Evolutionary conservation across 2,329 filamentous ascomycete genomes (phyloP), one percentile per base, ranked within the genome.

Genomic region (Trichoderma sp.): DNA sequence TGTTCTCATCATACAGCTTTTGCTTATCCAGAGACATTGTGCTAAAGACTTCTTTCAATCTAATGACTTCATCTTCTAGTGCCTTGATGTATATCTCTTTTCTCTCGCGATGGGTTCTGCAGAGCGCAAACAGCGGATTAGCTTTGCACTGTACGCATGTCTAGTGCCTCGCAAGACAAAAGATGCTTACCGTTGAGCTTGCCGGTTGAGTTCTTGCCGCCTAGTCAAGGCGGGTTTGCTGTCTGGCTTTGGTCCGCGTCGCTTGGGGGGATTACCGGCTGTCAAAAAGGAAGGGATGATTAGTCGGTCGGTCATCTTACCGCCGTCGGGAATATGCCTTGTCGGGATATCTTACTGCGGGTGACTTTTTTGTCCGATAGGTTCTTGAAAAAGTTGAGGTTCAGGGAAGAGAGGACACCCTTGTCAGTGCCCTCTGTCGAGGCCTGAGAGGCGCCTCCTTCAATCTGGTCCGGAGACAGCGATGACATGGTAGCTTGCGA

Each of bases 71-170:
- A 76, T 95, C 90, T 80, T 99, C 96, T 18, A 98, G 87, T 13
- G 92, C 89, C 79, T 96, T 96, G 83, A 97, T 96, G 79, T 98
- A 98, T 75, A 94, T 87, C 81, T 98, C 96, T 79, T 98, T 98
- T 73, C 96, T 89, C 81, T 98, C 96, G 68, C 96, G 93, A 80
- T 99, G 96, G 21, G 96, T 98, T 77, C 96, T 97, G 46, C 6
- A 55, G 18, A 61, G 16, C 21, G 37, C 10, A 54, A 5, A 32
- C 43, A 34, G 52, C 69, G 59, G 8, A n/a, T 66, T 56, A 58
- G 52, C 32, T 34, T 56, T 58, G 51, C 24, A 26, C 26, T 14
- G 28, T 30, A 8, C 26, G 51, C 14, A 26, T 43, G 51, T 28
- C 51, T 54, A 13, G 10, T 26, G 24, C 21, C 24, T 54, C 30